These are phyloP conservation scores for Trametes coccinea DNA, from an alignment of 768 basidiomycete genomes.

Conservation along the genomic window DNA sequence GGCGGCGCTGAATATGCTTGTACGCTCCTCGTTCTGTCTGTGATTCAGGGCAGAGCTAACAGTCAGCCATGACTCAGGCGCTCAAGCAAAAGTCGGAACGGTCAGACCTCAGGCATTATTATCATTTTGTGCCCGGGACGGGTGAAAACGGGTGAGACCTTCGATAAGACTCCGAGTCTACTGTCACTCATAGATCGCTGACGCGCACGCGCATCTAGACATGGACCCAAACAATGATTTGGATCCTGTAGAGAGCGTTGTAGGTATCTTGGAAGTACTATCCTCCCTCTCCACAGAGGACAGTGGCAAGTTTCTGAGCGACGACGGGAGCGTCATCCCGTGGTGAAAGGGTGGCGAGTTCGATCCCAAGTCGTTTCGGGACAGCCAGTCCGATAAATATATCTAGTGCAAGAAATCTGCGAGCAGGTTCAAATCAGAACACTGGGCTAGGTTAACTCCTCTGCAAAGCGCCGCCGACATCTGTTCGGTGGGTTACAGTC, in stretches of 20 bases:
- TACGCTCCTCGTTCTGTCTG: slow-evolving; percentile 6
- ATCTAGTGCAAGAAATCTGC: too few relatives aligned
- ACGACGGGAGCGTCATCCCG: slow-evolving; percentile 13
- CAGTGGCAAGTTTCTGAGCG: slow-evolving; percentile 16
- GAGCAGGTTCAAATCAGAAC: too few relatives aligned
- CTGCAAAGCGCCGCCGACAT: too few relatives aligned
- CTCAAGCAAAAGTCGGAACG: slow-evolving; percentile 29
- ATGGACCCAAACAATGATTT: slow-evolving; percentile 4
- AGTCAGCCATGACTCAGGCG: not conserved
- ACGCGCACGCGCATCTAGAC: not conserved
- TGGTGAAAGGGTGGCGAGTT: too few relatives aligned
- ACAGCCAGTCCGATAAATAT: too few relatives aligned
- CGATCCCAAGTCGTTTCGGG: too few relatives aligned
- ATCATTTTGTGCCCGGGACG: slow-evolving; percentile 26
- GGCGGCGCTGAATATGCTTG: slow-evolving; percentile 42
- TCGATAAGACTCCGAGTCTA: too few relatives aligned
- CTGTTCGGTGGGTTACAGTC: too few relatives aligned
- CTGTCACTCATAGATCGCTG: not conserved
- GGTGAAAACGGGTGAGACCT: slow-evolving; percentile 26
- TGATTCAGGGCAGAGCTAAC: not conserved
- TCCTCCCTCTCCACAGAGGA: not conserved
- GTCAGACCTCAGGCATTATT: slow-evolving; percentile 34
- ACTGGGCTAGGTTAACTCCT: too few relatives aligned
- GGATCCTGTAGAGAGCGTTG: slow-evolving; percentile 10
- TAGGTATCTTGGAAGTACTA: slow-evolving; percentile 11